Conservation (phyloP, 768 basidiomycete genomes). For the Pilatotrama ljubarskyi region DNA sequence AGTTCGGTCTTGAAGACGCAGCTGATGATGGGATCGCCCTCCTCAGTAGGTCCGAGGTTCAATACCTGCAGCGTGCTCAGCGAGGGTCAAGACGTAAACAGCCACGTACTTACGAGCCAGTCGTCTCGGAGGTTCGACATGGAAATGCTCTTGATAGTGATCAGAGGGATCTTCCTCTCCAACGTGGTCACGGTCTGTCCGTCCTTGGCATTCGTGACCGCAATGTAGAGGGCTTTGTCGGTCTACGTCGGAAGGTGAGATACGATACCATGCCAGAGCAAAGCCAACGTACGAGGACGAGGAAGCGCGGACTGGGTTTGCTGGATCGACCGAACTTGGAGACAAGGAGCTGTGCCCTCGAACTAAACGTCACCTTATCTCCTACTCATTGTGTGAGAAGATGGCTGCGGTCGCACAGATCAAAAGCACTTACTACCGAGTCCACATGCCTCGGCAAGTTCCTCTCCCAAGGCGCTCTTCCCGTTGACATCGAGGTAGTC, state of each 20-base stretch:
- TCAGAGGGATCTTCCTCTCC: constrained; percentile 87
- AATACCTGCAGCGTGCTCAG: constrained; percentile 50
- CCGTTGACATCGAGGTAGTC: constrained; percentile 94
- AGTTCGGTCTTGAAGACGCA: constrained; percentile 97
- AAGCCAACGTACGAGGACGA: constrained; percentile 70
- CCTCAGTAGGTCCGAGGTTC: constrained; percentile 79
- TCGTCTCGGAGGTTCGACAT: constrained; percentile 92
- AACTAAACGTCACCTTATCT: constrained; percentile 85
- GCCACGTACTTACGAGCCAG: constrained; percentile 72
- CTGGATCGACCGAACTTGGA: constrained; percentile 86
- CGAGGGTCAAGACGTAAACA: background rate
- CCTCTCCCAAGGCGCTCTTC: constrained; percentile 72
- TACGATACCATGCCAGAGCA: background rate
- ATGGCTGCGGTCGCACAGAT: background rate
- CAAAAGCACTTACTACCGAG: constrained; percentile 58
- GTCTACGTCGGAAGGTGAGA: constrained; percentile 49
- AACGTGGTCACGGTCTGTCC: constrained; percentile 57
- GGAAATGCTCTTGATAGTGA: constrained; percentile 83
- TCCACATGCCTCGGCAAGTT: constrained; percentile 69
- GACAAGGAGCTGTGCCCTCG: constrained; percentile 76
- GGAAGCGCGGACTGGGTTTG: constrained; percentile 87
- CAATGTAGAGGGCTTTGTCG: constrained; percentile 80
- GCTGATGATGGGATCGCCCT: constrained; percentile 91
- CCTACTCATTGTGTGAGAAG: constrained; percentile 37
- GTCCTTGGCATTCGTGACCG: constrained; percentile 60